These are phyloP conservation scores for Cutaneotrichosporon daszewskae DNA, from an alignment of 1,284 basidiomycete genomes.

Conservation along the genomic window DNA sequence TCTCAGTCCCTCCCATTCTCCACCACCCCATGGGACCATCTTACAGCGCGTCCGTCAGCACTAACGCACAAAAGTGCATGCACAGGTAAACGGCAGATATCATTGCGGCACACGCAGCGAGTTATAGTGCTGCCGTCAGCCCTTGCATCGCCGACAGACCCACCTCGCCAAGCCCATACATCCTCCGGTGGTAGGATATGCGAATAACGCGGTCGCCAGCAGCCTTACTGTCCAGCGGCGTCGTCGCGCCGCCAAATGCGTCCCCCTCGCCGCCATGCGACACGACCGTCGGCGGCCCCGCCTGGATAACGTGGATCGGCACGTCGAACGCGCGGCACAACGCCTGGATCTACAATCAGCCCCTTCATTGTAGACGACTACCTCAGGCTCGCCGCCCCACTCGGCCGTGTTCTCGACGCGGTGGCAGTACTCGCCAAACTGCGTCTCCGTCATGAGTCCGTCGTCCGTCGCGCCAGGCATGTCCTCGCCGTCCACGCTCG, in stretches of 20 bases:
- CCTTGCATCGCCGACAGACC: too few relatives aligned
- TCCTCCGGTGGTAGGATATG: constrained; percentile 82
- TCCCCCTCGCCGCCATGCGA: constrained; percentile 57
- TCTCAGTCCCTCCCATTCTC: too few relatives aligned
- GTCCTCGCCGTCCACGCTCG: constrained; percentile 69
- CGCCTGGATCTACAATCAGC: constrained; percentile 62
- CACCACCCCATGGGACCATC: too few relatives aligned
- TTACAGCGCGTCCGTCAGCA: too few relatives aligned
- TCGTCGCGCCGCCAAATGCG: constrained; percentile 39
- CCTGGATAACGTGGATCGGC: constrained; percentile 89
- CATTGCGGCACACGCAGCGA: too few relatives aligned
- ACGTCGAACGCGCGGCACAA: constrained; percentile 75
- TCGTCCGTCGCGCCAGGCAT: constrained; percentile 61
- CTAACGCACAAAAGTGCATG: too few relatives aligned
- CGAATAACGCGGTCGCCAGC: constrained; percentile 55
- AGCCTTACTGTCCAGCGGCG: constrained; percentile 40
- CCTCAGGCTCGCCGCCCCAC: constrained; percentile 97
- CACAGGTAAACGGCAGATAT: too few relatives aligned
- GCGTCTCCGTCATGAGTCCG: constrained; percentile 64
- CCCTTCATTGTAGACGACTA: constrained; percentile 18
- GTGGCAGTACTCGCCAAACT: constrained; percentile 74
- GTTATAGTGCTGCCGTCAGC: too few relatives aligned
- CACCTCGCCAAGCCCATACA: constrained; percentile 92
- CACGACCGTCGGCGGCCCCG: constrained; percentile 72
- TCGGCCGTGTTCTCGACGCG: constrained; percentile 73